Conservation (phyloP, 2,329 filamentous ascomycete species). For the Colletotrichum siamense region DNA sequence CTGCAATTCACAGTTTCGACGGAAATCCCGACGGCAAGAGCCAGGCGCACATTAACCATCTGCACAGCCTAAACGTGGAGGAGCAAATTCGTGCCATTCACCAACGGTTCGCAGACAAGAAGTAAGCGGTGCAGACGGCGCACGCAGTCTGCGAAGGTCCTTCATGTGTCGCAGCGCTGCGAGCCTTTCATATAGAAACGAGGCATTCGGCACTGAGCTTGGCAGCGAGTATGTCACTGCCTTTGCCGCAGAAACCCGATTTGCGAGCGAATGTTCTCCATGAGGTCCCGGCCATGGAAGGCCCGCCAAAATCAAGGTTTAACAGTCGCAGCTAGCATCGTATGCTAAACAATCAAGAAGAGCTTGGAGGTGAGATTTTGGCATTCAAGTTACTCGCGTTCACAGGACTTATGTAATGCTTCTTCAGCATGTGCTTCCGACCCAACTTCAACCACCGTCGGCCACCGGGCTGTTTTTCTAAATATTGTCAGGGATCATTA, state of each 20-base stretch:
- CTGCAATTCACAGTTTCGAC: constrained; percentile 67
- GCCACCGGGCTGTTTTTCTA: not conserved
- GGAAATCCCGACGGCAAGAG: constrained; percentile 56
- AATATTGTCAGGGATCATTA: not conserved
- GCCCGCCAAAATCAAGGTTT: not conserved
- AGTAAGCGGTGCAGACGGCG: not conserved
- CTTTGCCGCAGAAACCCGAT: not conserved
- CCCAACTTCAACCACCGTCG: not conserved
- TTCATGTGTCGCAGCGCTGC: not conserved
- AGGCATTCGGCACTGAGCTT: not conserved
- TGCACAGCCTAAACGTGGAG: constrained; percentile 78
- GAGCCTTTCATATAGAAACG: not conserved
- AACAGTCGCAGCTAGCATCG: not conserved
- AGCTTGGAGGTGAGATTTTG: not conserved
- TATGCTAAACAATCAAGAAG: not conserved
- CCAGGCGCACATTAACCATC: constrained; percentile 58
- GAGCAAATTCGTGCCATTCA: constrained; percentile 78
- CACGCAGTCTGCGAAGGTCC: not conserved
- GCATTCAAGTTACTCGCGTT: not conserved
- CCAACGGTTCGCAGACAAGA: constrained; percentile 51
- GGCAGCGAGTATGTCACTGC: not conserved
- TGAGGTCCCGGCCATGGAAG: not conserved
- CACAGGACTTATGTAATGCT: not conserved
- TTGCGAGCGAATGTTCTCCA: not conserved
- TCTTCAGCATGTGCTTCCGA: not conserved